Percentiles rank a stretch among this genome's conserved stretches.
These are phyloP conservation scores for Cyclotella kingstonii DNA, from an alignment of 108 stramenopile genomes.

Conservation along the genomic window DNA sequence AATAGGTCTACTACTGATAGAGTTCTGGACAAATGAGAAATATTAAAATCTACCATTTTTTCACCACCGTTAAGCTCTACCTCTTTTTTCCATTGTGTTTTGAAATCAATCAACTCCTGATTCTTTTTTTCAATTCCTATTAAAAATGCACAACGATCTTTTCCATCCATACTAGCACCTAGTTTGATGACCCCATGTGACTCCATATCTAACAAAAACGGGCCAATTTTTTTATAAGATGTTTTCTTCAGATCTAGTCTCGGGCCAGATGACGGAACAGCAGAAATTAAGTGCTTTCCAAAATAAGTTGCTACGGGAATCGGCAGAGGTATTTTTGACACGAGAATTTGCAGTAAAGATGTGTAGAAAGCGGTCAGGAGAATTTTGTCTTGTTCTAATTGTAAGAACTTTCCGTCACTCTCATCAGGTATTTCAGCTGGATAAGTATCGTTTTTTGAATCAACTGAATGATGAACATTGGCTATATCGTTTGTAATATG, in stretches of 20 bases:
- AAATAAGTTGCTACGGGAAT: slow-evolving; percentile 72
- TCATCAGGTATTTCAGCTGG: slow-evolving; percentile 11
- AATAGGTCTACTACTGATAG: slow-evolving; percentile 64
- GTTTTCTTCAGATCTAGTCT: slow-evolving; percentile 69
- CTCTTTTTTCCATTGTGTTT: slow-evolving; percentile 33
- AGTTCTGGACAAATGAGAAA: too few relatives aligned
- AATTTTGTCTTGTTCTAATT: slow-evolving; percentile 47
- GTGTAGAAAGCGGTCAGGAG: slow-evolving; percentile 48
- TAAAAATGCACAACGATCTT: slow-evolving; percentile 60
- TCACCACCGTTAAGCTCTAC: slow-evolving; percentile 20
- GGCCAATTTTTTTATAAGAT: slow-evolving; percentile 73
- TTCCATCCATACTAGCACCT: slow-evolving; percentile 53
- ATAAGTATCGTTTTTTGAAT: slow-evolving; percentile 3
- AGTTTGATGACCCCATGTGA: slow-evolving; percentile 52
- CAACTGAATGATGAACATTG: slow-evolving; percentile 2
- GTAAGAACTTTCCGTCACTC: too few relatives aligned
- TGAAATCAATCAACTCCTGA: slow-evolving; percentile 37
- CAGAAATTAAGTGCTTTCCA: slow-evolving; percentile 58
- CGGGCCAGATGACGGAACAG: slow-evolving; percentile 36
- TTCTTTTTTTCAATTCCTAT: slow-evolving; percentile 47
- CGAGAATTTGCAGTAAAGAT: slow-evolving; percentile 34
- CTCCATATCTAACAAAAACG: slow-evolving; percentile 62
- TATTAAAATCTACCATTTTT: slow-evolving; percentile 2
- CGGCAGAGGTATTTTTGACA: slow-evolving; percentile 58
- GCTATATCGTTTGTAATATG: not conserved